Evolutionary conservation across 768 basidiomycete species (phyloP).

Genomic region (Auricularia sp.): DNA sequence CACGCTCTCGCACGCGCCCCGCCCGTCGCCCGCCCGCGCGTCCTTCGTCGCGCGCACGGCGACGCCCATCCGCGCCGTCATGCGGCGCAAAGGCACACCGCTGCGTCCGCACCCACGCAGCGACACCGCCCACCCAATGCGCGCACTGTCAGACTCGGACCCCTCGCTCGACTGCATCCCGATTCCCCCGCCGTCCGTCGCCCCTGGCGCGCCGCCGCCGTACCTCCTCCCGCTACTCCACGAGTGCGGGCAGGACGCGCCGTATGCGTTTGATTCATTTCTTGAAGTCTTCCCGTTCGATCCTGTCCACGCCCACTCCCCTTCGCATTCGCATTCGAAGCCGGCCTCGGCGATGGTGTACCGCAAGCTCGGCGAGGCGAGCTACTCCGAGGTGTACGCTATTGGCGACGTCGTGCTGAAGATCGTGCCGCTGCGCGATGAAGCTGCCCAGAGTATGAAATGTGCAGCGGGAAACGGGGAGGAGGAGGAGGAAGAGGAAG

Average conservation of each 20-base stretch:
- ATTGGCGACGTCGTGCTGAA: conserved; percentile 86
- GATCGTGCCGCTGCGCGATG: conserved; percentile 66
- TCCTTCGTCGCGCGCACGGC: neutral
- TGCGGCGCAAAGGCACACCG: neutral
- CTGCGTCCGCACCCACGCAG: neutral
- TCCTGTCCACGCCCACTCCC: conserved; percentile 33
- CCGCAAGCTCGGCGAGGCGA: conserved; percentile 90
- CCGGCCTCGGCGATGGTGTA: conserved; percentile 31
- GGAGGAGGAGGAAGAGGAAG: conserved; percentile 17
- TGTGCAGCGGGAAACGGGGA: conserved; percentile 5
- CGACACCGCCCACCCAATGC: too few relatives aligned
- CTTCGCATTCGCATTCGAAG: too few relatives aligned
- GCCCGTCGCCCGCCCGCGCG: neutral
- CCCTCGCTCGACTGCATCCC: neutral
- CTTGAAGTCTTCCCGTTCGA: conserved; percentile 74
- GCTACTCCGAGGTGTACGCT: conserved; percentile 92
- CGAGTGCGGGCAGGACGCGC: conserved; percentile 55
- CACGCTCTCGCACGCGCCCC: too few relatives aligned
- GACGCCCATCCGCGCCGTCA: neutral
- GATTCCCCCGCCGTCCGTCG: neutral
- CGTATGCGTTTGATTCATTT: conserved; percentile 74
- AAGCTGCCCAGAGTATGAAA: conserved; percentile 16
- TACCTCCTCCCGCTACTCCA: conserved; percentile 56
- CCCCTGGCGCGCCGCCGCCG: conserved; percentile 23
- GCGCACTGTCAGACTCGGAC: neutral